Conservation (phyloP, 2,329 filamentous ascomycete species). For the Fusarium sarcochroum region DNA sequence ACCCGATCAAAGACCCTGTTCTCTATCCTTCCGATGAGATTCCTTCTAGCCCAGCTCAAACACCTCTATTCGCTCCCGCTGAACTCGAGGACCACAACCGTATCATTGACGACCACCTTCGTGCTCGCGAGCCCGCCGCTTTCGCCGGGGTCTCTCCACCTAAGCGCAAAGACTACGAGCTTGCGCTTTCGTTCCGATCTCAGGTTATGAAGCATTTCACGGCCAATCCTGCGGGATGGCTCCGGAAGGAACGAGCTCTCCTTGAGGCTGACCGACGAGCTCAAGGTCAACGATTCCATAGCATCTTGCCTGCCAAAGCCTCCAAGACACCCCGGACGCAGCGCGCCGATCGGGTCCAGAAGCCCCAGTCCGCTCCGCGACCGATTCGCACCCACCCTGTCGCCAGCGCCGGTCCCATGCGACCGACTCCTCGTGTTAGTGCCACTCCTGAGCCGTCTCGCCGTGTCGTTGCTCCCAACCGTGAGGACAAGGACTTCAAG, state of each 20-base stretch:
- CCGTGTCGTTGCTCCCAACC: slow-evolving; percentile 72
- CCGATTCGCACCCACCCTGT: slow-evolving; percentile 52
- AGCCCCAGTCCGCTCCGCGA: slow-evolving; percentile 54
- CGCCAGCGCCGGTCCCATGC: slow-evolving; percentile 46
- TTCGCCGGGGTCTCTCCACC: slow-evolving; percentile 64
- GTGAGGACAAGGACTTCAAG: slow-evolving; percentile 86
- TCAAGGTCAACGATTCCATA: slow-evolving; percentile 55
- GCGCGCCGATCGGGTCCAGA: slow-evolving; percentile 54
- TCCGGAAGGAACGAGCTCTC: slow-evolving; percentile 64
- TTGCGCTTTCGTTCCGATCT: slow-evolving; percentile 67
- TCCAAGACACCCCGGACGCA: slow-evolving; percentile 49
- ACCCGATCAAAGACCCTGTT: slow-evolving; percentile 67
- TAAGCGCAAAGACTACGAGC: slow-evolving; percentile 66
- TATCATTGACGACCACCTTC: slow-evolving; percentile 66
- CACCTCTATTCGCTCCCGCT: slow-evolving; percentile 64
- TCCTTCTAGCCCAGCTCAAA: slow-evolving; percentile 59
- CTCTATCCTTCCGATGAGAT: slow-evolving; percentile 65
- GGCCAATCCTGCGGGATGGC: slow-evolving; percentile 62
- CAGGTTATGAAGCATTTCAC: slow-evolving; percentile 64
- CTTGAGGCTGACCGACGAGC: slow-evolving; percentile 64
- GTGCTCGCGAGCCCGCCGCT: slow-evolving; percentile 57
- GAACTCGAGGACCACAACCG: slow-evolving; percentile 60
- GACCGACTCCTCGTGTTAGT: slow-evolving; percentile 56
- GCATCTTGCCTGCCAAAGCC: slow-evolving; percentile 60
- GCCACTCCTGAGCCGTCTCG: slow-evolving; percentile 65